Evolutionary conservation across 192 early-diverging fungal species (phyloP), one percentile per base, ranked within the genome.

Genomic region (Rhizoclosmatium sp.): DNA sequence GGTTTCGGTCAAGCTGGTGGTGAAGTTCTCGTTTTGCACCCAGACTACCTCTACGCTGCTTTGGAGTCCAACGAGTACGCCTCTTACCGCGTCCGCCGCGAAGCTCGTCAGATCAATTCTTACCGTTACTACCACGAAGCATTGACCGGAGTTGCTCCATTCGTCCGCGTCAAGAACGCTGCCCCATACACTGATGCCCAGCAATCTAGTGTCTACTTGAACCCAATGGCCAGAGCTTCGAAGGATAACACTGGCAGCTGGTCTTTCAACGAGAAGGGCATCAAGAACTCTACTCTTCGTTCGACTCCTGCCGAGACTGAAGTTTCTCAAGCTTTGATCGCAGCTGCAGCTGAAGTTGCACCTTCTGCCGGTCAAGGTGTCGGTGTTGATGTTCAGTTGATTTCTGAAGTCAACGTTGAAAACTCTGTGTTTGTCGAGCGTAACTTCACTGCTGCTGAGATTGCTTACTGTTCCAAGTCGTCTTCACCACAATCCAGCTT

Each of bases 1-100:
- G 96, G 96, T 51, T 98, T 96, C 85, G 95, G 96, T 64, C 96
- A 98, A 85, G 96, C 94, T 65, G 96, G 96, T 70, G 95, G 90
- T 76, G 96, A 98, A 79, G 81, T 93, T 2, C 90, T 98, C 2
- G 81, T 96, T 59, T 85, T 98, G 47, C 95, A 96, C 86, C 92
- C 96, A 4, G 94, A 97, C 82, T 95, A 94, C 81, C 84, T 96
- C 59, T 83, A 95, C 23, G 93, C 87, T 56, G 89, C 92, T 59
- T 83, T 97, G 19, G 87, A 91, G 74, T 88, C 91, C 62, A 76
- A 85, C 66, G 88, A 91, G 78, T 95, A 94, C 75, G 86, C 90
- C 41, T 85, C 78, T 10, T 98, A 98, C 87, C 82, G 84, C 76
- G 80, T 67, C 68, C 91, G 91, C 82, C 87, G 93, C 56, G 89